Evolutionary conservation across 495 filamentous ascomycete genomes (phyloP), one percentile per base, ranked within the genome.

Genomic region (Aspergillus haitiensis): DNA sequence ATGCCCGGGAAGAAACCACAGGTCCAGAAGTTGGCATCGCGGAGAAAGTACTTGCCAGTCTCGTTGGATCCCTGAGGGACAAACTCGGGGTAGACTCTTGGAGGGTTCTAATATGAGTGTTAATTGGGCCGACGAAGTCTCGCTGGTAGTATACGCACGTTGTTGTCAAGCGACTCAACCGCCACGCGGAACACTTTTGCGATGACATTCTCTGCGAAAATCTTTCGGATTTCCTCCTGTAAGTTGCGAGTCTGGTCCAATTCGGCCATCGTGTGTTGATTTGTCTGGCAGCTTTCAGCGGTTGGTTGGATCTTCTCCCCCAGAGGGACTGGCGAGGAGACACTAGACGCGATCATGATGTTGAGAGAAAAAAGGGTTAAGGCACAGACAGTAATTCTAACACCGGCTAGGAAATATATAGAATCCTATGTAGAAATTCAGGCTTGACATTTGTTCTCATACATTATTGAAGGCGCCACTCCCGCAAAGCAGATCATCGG

Each of bases 1-100:
- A 49, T 51, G 8, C 56, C 61, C 0, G 61, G 61, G 44, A 63
- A 63, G 52, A 63, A 63, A 13, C 61, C 61, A 31, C 61, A 55
- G 9, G 61, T 63, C 61, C 61, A 63, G n/a, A 58, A 58, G 35
- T 50, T 21, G 2, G 16, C 45, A 7, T 58, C 45, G 9, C 55
- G 55, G 34, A 58, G 55, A 16, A 50, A 50, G 45, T 58, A 58
- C 10, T 18, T 34, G 4, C 55, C 55, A 6, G n/a, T 5, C 5
- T 50, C 34, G 0, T 36, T 8, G 34, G 45, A 45, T 12, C 27
- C 18, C 27, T 58, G 55, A 18, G 55, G 55, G 35, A 58, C 55
- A 36, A 50, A 58, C 18, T 58, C 55, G 2, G 55, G 55, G 31
- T 58, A 58, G 18, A 42, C 55, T 3, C 34, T 49, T 31, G 55